Conservation (phyloP, 1,139 yeast species). For the Sugiyamaella xylanicola region DNA sequence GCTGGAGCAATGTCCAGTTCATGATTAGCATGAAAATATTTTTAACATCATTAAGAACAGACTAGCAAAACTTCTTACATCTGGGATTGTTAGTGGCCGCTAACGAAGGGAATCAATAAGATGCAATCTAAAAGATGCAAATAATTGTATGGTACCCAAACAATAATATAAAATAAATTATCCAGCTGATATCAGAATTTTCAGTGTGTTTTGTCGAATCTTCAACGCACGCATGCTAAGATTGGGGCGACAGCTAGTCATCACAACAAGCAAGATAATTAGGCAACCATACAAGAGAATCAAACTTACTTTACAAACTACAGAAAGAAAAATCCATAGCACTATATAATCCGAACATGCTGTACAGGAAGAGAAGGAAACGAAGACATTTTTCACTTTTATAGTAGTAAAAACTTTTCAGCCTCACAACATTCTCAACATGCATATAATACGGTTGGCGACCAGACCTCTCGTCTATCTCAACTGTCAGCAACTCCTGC, state of each 20-base stretch:
- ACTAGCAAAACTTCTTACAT: slow-evolving; percentile 1
- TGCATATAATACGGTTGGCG: not conserved
- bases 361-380: not conserved
- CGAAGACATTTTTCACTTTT: not conserved
- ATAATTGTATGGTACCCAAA: not conserved
- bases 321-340: too few relatives aligned
- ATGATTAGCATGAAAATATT: slow-evolving; percentile 39
- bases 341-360: too few relatives aligned
- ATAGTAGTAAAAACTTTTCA: slow-evolving; percentile 6
- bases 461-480: too few relatives aligned
- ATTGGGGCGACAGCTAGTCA: slow-evolving; percentile 66
- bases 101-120: not conserved
- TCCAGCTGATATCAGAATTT: slow-evolving; percentile 26
- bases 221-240: slow-evolving; percentile 52
- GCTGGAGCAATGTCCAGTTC: slow-evolving; percentile 22
- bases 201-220: slow-evolving; percentile 49
- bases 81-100: slow-evolving; percentile 13
- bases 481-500: too few relatives aligned
- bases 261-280: slow-evolving; percentile 39
- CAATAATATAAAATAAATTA: not conserved
- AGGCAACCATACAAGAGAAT: not conserved
- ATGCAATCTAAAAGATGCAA: not conserved
- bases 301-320: slow-evolving; percentile 3
- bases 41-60: slow-evolving; percentile 25
- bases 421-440: not conserved